Evolutionary conservation across 208 protist genomes (phyloP).

Genomic region (Porcisia hertigi): DNA sequence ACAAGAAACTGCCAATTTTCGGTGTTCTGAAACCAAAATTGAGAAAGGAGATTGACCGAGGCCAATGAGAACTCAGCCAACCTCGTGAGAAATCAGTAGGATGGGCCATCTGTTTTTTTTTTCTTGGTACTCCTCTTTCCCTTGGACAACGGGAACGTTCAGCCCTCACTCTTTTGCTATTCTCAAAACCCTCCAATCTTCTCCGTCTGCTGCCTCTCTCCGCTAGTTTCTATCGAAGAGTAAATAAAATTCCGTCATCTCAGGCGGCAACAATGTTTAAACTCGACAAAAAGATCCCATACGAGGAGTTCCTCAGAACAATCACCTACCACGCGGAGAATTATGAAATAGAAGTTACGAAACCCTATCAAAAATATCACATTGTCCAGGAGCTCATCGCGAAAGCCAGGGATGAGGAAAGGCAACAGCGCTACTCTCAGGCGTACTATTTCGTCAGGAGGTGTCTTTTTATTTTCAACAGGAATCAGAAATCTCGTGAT

Average conservation of each 20-base stretch:
- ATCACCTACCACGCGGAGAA: conserved; percentile 55
- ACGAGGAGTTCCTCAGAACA: conserved; percentile 50
- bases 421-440: conserved; percentile 30
- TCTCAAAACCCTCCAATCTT: background rate
- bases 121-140: background rate
- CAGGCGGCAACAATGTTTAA: conserved; percentile 34
- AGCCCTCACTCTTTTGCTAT: too few species aligned
- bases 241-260: background rate
- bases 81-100: background rate
- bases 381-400: conserved; percentile 28
- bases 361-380: conserved; percentile 21
- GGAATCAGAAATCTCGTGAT: conserved; percentile 27
- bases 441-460: conserved; percentile 56
- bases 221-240: too few species aligned
- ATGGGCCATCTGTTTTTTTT: background rate
- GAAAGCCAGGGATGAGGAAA: conserved; percentile 20
- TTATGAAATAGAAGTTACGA: conserved; percentile 26
- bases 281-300: conserved; percentile 54
- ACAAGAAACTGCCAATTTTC: background rate
- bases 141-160: too few species aligned
- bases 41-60: background rate
- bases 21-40: background rate
- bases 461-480: conserved; percentile 57
- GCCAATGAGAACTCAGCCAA: background rate
- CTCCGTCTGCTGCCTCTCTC: background rate